These are phyloP conservation scores for Setaria viridis DNA, from an alignment of 202 grass and related monocot species.

Conservation along the genomic window DNA sequence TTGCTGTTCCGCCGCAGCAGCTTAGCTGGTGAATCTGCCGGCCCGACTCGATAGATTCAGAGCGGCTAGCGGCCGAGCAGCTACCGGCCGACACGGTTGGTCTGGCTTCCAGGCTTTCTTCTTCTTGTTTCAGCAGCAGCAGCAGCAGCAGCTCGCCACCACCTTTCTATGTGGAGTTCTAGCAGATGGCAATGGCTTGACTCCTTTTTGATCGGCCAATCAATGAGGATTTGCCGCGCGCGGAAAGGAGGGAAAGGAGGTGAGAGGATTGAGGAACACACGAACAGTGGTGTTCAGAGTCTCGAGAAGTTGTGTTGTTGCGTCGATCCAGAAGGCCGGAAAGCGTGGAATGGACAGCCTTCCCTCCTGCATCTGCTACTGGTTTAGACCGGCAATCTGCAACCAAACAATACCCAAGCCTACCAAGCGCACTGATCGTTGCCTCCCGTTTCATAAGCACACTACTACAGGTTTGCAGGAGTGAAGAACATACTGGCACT, in stretches of 20 bases:
- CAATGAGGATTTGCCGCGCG: background rate
- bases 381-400: background rate
- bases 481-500: background rate
- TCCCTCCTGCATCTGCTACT: background rate
- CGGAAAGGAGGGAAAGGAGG: background rate
- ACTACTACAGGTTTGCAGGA: background rate
- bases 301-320: background rate
- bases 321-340: background rate
- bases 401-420: background rate
- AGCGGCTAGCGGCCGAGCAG: conserved; percentile 4
- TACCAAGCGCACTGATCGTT: background rate
- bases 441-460: background rate
- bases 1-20: background rate
- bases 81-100: background rate
- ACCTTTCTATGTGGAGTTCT: background rate
- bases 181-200: background rate
- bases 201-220: background rate
- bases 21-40: background rate
- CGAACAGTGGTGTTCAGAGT: background rate
- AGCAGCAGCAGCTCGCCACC: background rate
- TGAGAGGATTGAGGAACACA: background rate
- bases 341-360: background rate
- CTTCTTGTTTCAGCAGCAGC: background rate
- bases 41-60: background rate
- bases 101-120: conserved; percentile 23